Base-by-base conservation (phyloP, 2,329 filamentous ascomycete species). In the Cryoendolithus antarcticus region DNA sequence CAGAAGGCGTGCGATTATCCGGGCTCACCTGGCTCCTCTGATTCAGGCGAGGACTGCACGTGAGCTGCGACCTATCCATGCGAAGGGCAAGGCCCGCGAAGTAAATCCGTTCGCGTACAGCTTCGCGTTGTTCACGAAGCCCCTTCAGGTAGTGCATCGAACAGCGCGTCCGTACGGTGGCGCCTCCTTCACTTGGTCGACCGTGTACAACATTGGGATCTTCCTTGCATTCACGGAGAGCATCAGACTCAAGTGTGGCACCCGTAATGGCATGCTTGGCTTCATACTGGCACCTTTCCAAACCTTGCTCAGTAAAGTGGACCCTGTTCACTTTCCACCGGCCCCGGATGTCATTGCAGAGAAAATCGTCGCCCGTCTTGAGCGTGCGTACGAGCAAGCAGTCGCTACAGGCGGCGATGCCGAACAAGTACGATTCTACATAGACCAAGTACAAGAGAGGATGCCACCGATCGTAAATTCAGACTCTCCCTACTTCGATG, bases 401-500 rank as follows among this genome's bases (percentile, higher is more conserved):
- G 4, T 32, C 6, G 28, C 15, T 12, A 24, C 11, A 30, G 28
- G 29, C 32, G 11, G n/a, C 21, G 9, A 27, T 35, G 32, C 30
- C 21, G 5, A 35, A 30, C 27, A 6, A 35, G 12, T 15, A 19
- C 2, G 6, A 32, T 11, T 7, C 30, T 5, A 28, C 19, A 13
- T 35, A 36, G 35, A 34, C 9, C 37, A 39, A 31, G 39, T 30
- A 31, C 34, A 34, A 9, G 34, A 37, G 4, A 31, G 40, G 10
- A 27, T 27, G 9, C 33, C 36, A 11, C 34, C 33, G 12, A 1
- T 27, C 12, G 11, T 36, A 9, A 40, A 36, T 10, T n/a, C 33
- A 9, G 32, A 35, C 13, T 21, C 34, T 6, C 9, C 28, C 6
- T 21, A 32, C 9, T 41, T 41, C 27, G 70, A 75, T 46, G 65